Evolutionary conservation across 306 rosid species (phyloP), one percentile per base, ranked within the genome.

Genomic region (Pterocarpus macrocarpus): DNA sequence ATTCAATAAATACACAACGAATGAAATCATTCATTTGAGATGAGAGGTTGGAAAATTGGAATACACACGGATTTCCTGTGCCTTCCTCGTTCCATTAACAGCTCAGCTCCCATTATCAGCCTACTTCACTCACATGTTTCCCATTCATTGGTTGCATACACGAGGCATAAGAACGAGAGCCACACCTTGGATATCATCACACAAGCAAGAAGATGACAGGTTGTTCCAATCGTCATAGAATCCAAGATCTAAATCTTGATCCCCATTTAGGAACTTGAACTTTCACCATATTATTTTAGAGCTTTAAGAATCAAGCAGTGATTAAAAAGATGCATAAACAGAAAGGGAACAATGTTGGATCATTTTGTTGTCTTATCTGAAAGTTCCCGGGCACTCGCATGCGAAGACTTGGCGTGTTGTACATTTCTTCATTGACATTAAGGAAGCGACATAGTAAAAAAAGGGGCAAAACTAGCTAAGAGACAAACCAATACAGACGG

Each of bases 401-500:
- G 78, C 55, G 8, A 64, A 75, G 62, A 49, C 67, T 81, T 73
- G 52, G 45, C 65, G 47, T 50, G 50, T 50, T 39, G 61, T 16
- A 12, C 63, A 64, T 76, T 80, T 76, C 70, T 61, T 49, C 50
- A 34, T 61, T 11, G 13, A 66, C 10, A 66, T 80, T 41, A 66
- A 67, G 52, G 76, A 61, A 77, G 34, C 67, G 85, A 34, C 41
- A 36, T 13, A 5, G 17, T 45, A 50, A n/a, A 33, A 34, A 75
- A 71, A 3, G 4, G 4, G 86, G 83, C 75, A 79, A 7, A 33
- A 8, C 41, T 36, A 64, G 35, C 80, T n/a, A 80, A 73, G 30
- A 43, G 84, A 89, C 89, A 88, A 84, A 75, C 57, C 74, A 62
- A 82, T 70, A 80, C 84, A 78, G 82, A 61, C 28, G 77, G 71